These are phyloP conservation scores for Aspergillus caelatus DNA, from an alignment of 2,329 filamentous ascomycete genomes.

Conservation along the genomic window DNA sequence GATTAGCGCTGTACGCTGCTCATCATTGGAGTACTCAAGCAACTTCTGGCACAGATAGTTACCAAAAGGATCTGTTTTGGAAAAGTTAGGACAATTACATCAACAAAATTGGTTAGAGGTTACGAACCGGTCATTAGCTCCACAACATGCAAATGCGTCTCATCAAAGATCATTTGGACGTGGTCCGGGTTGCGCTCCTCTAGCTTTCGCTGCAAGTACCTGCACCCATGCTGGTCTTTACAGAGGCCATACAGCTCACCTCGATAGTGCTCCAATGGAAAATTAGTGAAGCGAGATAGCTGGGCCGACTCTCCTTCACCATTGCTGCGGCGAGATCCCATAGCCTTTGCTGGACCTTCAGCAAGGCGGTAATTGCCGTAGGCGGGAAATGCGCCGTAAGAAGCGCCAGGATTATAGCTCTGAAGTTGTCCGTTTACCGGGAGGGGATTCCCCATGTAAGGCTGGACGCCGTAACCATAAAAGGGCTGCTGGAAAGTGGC, in stretches of 20 bases:
- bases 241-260: constrained; percentile 88
- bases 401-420: constrained; percentile 57
- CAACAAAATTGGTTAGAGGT: background rate
- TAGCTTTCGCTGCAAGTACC: constrained; percentile 94
- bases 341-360: constrained; percentile 75
- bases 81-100: constrained; percentile 25
- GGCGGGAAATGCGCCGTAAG: constrained; percentile 55
- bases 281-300: constrained; percentile 78
- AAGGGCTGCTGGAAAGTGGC: constrained; percentile 43
- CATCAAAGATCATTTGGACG: constrained; percentile 89
- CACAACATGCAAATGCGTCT: constrained; percentile 90
- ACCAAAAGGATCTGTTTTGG: constrained; percentile 77
- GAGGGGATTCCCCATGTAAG: constrained; percentile 56
- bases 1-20: constrained; percentile 90
- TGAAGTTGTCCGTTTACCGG: constrained; percentile 40
- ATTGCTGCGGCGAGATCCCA: constrained; percentile 62
- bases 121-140: constrained; percentile 85
- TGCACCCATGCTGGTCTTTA: constrained; percentile 97
- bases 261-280: constrained; percentile 75
- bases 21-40: constrained; percentile 90
- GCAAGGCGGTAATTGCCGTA: constrained; percentile 62
- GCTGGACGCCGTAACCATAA: constrained; percentile 55
- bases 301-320: constrained; percentile 55
- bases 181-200: constrained; percentile 84
- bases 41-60: constrained; percentile 99